Base-by-base conservation (phyloP, 116 monocot species). In the Iris pallida region DNA sequence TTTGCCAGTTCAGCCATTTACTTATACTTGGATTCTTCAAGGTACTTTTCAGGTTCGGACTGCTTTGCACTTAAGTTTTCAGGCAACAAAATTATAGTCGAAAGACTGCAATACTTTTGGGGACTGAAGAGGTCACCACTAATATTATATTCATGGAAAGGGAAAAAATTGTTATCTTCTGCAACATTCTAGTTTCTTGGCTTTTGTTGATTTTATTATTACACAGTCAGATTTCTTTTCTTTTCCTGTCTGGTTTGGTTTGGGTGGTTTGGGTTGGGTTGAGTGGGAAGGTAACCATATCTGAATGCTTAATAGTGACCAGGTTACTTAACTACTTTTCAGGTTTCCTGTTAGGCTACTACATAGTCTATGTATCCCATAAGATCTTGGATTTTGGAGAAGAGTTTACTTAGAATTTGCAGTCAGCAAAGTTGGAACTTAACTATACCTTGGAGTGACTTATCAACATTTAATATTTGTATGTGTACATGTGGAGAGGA, bases 41-140 rank as follows among this genome's bases (percentile, higher is more conserved):
- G 86, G 81, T 84, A 90, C 73, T 82, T 85, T 71, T 69, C 90
- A 95, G 90, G 90, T 95, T 78, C 76, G 85, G 56, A 78, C 80
- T 76, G 13, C 45, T 74, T 61, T 43, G 43, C 66, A 55, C 76
- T 41, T 66, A n/a, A 52, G 68, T 81, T 40, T 8, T 57, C 15
- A 59, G 18, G 2, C 17, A 49, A 45, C 11, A 17, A 54, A 41
- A 40, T 68, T 51, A 53, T 60, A 12, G 45, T 62, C 53, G 44
- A 8, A 44, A 52, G 16, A 68, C 15, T 56, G 45, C 10, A 5
- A 14, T 19, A 20, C 49, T 12, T 46, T 15, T 7, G 13, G 13
- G 4, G 6, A 65, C 12, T 19, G 13, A 65, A 49, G 8, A 30
- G 43, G 42, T 42, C 6, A 43, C 15, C 14, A 61, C 4, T 15